Evolutionary conservation across 441 rosid genomes (phyloP), one percentile per base, ranked within the genome.

Genomic region (Arabidopsis hybrid): DNA sequence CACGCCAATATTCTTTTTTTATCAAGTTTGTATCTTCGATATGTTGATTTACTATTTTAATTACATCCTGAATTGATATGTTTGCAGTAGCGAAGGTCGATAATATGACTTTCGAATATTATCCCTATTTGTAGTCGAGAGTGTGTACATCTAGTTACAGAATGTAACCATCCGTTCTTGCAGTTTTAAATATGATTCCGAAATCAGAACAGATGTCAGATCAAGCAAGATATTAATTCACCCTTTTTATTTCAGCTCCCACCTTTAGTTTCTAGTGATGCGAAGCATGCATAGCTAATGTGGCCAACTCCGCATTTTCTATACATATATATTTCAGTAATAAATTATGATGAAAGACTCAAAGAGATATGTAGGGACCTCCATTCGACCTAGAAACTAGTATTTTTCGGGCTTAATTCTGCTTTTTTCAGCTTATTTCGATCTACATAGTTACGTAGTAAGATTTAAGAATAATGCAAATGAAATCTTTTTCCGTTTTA

Each of bases 281-380:
- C 57, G 1, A 65, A 56, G 59, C 77, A 73, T 65, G 77, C 71
- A 64, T 35, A 26, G 71, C 21, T 55, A 49, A 21, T 21, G 26
- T 49, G 61, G 39, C 51, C 75, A 60, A 39, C 52, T 71, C 14
- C 42, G 18, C 35, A 60, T 60, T 46, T 47, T 39, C 53, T 8
- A 17, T 16, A 49, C 26, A 47, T 56, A 51, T 21, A 21, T 21
- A 21, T 21, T 21, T 21, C 26, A 21, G 26, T 21, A 7, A 39
- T 38, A 16, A 59, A 49, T 13, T 17, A 34, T 58, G 60, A 2
- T 38, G 29, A 29, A 29, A 29, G 26, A 21, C 26, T 21, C 26
- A 29, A 29, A 29, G 3, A 29, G 70, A 62, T 72, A 64, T 36
- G 76, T 45, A 64, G 71, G 76, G 71, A 72, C 76, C 70, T 21